phyloP scores from a whole-genome alignment of 305 asterid species.

The Fraxinus sp. region DNA sequence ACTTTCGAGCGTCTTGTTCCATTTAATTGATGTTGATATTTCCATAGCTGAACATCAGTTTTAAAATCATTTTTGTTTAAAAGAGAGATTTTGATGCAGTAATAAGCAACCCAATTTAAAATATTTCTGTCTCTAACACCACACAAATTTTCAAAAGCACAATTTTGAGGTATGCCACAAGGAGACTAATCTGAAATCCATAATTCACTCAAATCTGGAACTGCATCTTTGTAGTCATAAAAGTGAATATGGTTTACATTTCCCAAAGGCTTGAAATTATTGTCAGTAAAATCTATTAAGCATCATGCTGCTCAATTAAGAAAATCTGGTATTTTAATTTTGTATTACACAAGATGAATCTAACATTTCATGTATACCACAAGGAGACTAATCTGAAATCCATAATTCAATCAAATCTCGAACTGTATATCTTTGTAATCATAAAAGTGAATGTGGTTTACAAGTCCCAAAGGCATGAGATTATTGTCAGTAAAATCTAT shows the following conservation, averaged over 20 bases:
- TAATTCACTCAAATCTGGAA: not conserved
- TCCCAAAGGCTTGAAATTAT: not conserved
- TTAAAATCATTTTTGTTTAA: not conserved
- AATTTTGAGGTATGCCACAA: not conserved
- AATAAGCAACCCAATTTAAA: not conserved
- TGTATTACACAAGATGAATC: not conserved
- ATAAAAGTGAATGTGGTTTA: not conserved
- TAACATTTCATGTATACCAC: not conserved
- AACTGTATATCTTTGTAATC: not conserved
- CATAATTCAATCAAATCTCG: not conserved
- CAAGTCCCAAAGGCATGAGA: not conserved
- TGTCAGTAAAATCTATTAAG: not conserved
- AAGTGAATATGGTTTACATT: not conserved
- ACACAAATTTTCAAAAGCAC: not conserved
- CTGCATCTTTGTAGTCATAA: not conserved
- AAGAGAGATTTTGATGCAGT: not conserved
- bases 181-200: not conserved
- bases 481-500: conserved; percentile 8
- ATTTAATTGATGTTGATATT: not conserved
- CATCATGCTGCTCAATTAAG: not conserved
- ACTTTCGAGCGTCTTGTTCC: not conserved
- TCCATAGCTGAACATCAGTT: not conserved
- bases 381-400: not conserved
- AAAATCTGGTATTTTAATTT: not conserved
- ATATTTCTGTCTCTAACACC: not conserved